phyloP scores from a whole-genome alignment of 2,329 filamentous ascomycete genomes.

The Plenodomus biglobosus region DNA sequence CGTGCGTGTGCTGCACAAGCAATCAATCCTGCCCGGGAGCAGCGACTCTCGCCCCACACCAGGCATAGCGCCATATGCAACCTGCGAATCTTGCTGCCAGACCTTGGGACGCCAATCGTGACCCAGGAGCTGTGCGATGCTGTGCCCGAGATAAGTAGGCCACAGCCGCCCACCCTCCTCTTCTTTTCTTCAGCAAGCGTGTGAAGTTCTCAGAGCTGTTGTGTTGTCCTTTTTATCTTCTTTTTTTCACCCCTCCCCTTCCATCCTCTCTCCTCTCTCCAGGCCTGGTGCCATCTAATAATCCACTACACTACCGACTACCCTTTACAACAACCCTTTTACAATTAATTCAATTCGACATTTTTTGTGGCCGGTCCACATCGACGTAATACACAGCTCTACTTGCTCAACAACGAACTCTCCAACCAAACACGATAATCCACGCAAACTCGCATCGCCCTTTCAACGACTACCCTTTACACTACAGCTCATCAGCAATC shows the following conservation, averaged over 20 bases:
- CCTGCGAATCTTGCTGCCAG: constrained; percentile 25
- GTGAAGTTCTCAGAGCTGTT: constrained; percentile 53
- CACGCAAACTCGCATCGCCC: constrained; percentile 33
- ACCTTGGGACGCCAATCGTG: constrained; percentile 25
- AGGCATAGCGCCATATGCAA: constrained; percentile 31
- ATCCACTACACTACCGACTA: constrained; percentile 21
- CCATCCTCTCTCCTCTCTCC: constrained; percentile 44
- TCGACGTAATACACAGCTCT: constrained; percentile 49
- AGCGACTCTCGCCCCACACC: constrained; percentile 28
- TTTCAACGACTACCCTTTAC: constrained; percentile 26
- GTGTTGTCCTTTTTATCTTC: constrained; percentile 49
- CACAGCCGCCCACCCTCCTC: constrained; percentile 30
- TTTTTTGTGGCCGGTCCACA: constrained; percentile 48
- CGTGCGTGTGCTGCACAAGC: constrained; percentile 32
- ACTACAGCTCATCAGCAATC: constrained; percentile 40
- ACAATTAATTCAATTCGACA: constrained; percentile 40
- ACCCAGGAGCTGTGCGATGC: constrained; percentile 28
- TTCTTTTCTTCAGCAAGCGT: constrained; percentile 55
- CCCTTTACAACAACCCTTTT: constrained; percentile 26
- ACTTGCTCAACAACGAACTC: constrained; percentile 51
- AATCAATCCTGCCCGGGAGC: constrained; percentile 36
- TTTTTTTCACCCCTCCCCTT: constrained; percentile 44
- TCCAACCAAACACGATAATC: constrained; percentile 24
- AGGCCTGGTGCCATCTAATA: constrained; percentile 52
- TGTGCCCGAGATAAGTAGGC: constrained; percentile 38